Evolutionary conservation across 2,329 filamentous ascomycete genomes (phyloP).

Genomic region (Epichloe bromicola): DNA sequence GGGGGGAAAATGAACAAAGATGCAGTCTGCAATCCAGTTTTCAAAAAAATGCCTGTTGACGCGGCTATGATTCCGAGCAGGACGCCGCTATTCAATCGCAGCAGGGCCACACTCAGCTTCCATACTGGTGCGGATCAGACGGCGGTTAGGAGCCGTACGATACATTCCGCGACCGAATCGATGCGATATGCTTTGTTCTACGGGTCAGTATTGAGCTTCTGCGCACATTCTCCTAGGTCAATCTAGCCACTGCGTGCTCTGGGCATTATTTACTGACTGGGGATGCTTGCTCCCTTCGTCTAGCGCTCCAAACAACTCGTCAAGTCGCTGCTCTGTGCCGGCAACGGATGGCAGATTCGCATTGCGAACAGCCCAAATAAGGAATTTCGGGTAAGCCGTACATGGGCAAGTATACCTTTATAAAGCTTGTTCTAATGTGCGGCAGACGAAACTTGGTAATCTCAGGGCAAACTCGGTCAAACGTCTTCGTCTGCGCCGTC

Average conservation of each 20-base stretch:
- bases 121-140: constrained; percentile 15
- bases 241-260: too few relatives aligned
- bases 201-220: constrained; percentile 5
- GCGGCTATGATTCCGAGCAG: too few relatives aligned
- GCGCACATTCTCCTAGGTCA: not conserved
- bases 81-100: constrained; percentile 13
- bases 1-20: rapidly evolving
- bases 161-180: constrained; percentile 13
- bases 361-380: constrained; percentile 15
- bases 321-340: constrained; percentile 14
- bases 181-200: constrained; percentile 12
- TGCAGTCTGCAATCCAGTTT: too few relatives aligned
- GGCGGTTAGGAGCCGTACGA: constrained; percentile 17
- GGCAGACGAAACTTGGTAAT: not conserved
- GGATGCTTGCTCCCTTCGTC: not conserved
- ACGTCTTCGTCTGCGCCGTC: not conserved
- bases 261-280: too few relatives aligned
- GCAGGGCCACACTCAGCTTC: constrained; percentile 13
- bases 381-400: constrained; percentile 10
- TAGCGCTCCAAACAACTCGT: constrained; percentile 16
- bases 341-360: constrained; percentile 9
- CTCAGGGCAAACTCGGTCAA: not conserved
- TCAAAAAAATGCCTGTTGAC: too few relatives aligned
- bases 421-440: not conserved
- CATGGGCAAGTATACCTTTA: too few relatives aligned